phyloP scores from a whole-genome alignment of 2,329 filamentous ascomycete genomes.

The Penicillium sp. region DNA sequence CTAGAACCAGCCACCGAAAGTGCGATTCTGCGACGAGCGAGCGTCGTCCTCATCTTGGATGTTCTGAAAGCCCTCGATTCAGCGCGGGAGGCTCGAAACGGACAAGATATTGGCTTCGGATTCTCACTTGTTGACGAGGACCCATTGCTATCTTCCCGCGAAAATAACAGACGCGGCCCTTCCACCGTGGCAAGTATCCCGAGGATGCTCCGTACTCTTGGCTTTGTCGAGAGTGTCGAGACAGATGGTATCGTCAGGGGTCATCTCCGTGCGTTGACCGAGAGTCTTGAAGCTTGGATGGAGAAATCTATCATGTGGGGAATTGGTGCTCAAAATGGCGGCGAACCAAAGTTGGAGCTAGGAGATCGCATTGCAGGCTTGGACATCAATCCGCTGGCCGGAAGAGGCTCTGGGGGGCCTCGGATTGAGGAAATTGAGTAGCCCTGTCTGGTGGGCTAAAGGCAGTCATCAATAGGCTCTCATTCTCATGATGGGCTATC shows the following conservation, averaged over 20 bases:
- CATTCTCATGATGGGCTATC: no score
- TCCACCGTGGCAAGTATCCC: conserved; percentile 36
- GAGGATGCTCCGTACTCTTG: conserved; percentile 32
- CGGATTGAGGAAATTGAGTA: conserved; percentile 42
- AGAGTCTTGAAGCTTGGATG: conserved; percentile 40
- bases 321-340: conserved; percentile 22
- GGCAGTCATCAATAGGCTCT: no score
- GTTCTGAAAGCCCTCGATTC: conserved; percentile 36
- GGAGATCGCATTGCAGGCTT: conserved; percentile 37
- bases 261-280: conserved; percentile 35
- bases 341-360: conserved; percentile 27
- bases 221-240: conserved; percentile 35
- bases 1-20: conserved; percentile 33
- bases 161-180: conserved; percentile 5
- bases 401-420: conserved; percentile 17
- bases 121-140: conserved; percentile 31
- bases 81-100: conserved; percentile 26
- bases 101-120: conserved; percentile 33
- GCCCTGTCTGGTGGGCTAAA: neutral
- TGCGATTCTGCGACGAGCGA: conserved; percentile 39
- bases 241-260: conserved; percentile 36
- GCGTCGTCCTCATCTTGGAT: conserved; percentile 36
- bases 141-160: neutral
- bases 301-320: conserved; percentile 40
- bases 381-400: conserved; percentile 30